Conservation (phyloP, 352 stramenopile genomes). For the Phytophthora pseudosyringae region DNA sequence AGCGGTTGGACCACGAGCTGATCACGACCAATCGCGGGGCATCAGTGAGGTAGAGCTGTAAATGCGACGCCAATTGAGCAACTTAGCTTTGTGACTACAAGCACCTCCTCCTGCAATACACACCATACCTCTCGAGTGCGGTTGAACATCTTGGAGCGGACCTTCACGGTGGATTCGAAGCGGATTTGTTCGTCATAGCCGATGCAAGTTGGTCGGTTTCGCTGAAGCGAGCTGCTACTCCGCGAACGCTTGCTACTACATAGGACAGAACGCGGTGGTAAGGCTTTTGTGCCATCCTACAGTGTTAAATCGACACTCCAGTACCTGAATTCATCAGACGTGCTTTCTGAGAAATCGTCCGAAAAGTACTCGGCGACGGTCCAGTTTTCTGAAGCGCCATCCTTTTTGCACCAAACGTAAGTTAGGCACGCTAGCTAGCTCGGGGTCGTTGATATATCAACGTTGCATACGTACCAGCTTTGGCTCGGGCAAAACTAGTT, state of each 20-base stretch:
- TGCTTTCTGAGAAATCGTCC: conserved; percentile 82
- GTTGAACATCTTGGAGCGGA: conserved; percentile 83
- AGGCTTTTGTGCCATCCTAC: neutral
- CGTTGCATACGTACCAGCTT: conserved; percentile 44
- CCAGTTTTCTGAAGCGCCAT: conserved; percentile 81
- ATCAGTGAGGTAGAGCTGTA: conserved; percentile 74
- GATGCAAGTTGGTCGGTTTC: conserved; percentile 61
- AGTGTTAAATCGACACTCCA: neutral
- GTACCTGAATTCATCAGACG: conserved; percentile 67
- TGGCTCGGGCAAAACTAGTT: conserved; percentile 64
- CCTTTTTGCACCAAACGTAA: conserved; percentile 35
- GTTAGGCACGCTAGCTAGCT: conserved; percentile 2
- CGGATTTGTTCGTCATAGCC: conserved; percentile 69
- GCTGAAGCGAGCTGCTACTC: conserved; percentile 70
- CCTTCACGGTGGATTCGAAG: conserved; percentile 78
- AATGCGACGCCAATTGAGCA: neutral
- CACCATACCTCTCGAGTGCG: conserved; percentile 65
- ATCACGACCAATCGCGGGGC: conserved; percentile 70
- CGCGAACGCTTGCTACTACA: conserved; percentile 53
- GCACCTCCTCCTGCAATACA: neutral
- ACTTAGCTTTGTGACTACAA: conserved; percentile 1
- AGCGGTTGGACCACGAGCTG: conserved; percentile 72
- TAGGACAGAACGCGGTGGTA: neutral
- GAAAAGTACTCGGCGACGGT: conserved; percentile 84
- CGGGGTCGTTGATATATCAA: neutral